These are phyloP conservation scores for Escovopsis sp. DNA, from an alignment of 2,329 filamentous ascomycete genomes.

Conservation along the genomic window DNA sequence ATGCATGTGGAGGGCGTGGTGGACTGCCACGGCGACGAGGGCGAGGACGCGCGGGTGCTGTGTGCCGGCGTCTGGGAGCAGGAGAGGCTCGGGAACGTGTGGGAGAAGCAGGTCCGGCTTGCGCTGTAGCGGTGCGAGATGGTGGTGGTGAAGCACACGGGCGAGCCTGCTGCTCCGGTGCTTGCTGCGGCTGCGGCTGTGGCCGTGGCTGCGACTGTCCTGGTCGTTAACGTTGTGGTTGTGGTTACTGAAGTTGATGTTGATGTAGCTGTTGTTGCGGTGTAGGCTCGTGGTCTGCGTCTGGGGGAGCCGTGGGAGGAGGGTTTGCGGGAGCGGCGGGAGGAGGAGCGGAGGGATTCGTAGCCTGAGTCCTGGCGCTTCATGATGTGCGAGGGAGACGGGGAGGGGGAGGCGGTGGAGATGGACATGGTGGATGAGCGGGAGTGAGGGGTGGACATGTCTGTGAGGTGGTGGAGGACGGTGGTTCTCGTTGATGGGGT, in stretches of 20 bases:
- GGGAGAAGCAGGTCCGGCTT: not conserved
- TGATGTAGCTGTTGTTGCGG: too few relatives aligned
- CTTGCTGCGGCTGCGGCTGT: constrained; percentile 13
- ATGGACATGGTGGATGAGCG: constrained; percentile 6
- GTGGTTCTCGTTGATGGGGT: too few relatives aligned
- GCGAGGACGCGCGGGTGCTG: constrained; percentile 15
- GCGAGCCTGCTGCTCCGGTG: too few relatives aligned
- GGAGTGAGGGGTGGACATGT: too few relatives aligned
- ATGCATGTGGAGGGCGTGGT: too few relatives aligned
- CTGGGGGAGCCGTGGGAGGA: too few relatives aligned
- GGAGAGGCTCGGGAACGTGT: constrained; percentile 2
- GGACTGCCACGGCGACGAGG: too few relatives aligned
- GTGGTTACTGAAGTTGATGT: too few relatives aligned
- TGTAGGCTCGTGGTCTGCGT: too few relatives aligned
- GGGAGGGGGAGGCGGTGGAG: constrained; percentile 12
- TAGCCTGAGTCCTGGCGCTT: constrained; percentile 45
- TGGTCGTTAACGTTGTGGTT: too few relatives aligned
- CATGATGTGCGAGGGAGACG: constrained; percentile 26
- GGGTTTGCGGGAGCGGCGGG: constrained; percentile 22
- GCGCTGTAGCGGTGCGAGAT: constrained; percentile 12
- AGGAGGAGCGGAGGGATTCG: constrained; percentile 28
- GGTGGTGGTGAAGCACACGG: constrained; percentile 21
- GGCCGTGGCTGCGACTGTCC: too few relatives aligned
- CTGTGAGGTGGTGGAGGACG: too few relatives aligned
- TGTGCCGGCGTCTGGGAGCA: constrained; percentile 21